These are phyloP conservation scores for Fulvia fulva DNA, from an alignment of 2,329 filamentous ascomycete species.

Conservation along the genomic window DNA sequence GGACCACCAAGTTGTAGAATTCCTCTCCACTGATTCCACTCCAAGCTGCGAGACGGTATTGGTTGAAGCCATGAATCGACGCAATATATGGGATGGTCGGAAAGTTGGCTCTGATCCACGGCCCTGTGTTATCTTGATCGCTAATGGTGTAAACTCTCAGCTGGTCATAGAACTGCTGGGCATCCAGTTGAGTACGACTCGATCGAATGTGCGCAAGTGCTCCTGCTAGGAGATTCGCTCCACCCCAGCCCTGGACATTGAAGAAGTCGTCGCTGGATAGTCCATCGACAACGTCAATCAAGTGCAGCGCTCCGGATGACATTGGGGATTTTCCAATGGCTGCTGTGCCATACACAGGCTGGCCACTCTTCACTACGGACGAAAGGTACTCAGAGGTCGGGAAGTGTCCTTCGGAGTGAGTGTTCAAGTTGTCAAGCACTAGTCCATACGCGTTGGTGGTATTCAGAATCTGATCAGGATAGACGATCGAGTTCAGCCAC, in stretches of 20 bases:
- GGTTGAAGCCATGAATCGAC: conserved; percentile 54
- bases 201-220: conserved; percentile 40
- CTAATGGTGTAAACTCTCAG: conserved; percentile 55
- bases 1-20: conserved; percentile 48
- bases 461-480: conserved; percentile 27
- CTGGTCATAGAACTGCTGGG: conserved; percentile 38
- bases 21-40: conserved; percentile 52
- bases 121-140: conserved; percentile 56
- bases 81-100: conserved; percentile 55
- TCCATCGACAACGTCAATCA: conserved; percentile 22
- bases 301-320: conserved; percentile 20
- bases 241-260: conserved; percentile 50
- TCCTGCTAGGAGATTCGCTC: conserved; percentile 50
- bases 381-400: conserved; percentile 22
- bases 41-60: conserved; percentile 55
- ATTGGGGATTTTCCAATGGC: conserved; percentile 30
- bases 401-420: conserved; percentile 34
- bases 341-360: conserved; percentile 36
- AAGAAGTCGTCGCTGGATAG: conserved; percentile 37
- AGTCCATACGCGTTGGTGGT: conserved; percentile 28
- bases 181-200: conserved; percentile 29
- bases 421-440: conserved; percentile 40
- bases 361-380: conserved; percentile 35
- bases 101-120: conserved; percentile 53
- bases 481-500: conserved; percentile 25